These are phyloP conservation scores for Dryadomyces quercus-mongolicae DNA, from an alignment of 2,329 filamentous ascomycete species.

Conservation along the genomic window DNA sequence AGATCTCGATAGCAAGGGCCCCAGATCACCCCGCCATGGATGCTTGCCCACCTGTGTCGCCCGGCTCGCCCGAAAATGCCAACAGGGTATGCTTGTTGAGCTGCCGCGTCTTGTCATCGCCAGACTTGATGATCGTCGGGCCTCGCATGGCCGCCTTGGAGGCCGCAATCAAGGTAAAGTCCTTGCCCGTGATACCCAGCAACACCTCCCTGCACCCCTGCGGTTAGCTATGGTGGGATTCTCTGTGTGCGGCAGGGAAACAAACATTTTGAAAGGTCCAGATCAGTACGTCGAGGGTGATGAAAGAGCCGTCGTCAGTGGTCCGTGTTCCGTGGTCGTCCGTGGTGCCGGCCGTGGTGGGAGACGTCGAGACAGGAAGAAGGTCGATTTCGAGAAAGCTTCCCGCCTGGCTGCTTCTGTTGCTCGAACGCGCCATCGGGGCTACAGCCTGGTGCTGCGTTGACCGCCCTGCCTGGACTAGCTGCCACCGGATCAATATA, in stretches of 20 bases:
- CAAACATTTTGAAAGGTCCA: not conserved
- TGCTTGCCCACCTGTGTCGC: constrained; percentile 61
- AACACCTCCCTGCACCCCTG: constrained; percentile 80
- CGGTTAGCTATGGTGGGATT: not conserved
- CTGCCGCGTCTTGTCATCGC: constrained; percentile 89
- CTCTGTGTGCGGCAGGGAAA: not conserved
- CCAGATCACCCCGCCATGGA: not conserved
- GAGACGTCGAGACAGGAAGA: not conserved
- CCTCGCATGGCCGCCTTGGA: constrained; percentile 98
- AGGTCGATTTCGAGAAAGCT: not conserved
- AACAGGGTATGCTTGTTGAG: constrained; percentile 92
- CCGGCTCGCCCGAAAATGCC: constrained; percentile 91
- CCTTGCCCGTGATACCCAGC: constrained; percentile 95
- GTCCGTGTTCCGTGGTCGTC: too few relatives aligned
- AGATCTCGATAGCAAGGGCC: too few relatives aligned
- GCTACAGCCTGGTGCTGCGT: constrained; percentile 28
- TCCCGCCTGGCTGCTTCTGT: not conserved
- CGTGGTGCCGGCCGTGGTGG: not conserved
- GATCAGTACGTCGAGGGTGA: too few relatives aligned
- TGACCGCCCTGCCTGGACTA: too few relatives aligned
- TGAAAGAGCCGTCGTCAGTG: too few relatives aligned
- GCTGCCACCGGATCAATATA: constrained; percentile 9
- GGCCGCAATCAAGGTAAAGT: constrained; percentile 95
- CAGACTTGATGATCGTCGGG: constrained; percentile 85
- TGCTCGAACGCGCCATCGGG: constrained; percentile 19